Percentiles rank a stretch among this genome's conserved stretches.
phyloP scores from a whole-genome alignment of 768 basidiomycete genomes.

The Kwoniella sp. region DNA sequence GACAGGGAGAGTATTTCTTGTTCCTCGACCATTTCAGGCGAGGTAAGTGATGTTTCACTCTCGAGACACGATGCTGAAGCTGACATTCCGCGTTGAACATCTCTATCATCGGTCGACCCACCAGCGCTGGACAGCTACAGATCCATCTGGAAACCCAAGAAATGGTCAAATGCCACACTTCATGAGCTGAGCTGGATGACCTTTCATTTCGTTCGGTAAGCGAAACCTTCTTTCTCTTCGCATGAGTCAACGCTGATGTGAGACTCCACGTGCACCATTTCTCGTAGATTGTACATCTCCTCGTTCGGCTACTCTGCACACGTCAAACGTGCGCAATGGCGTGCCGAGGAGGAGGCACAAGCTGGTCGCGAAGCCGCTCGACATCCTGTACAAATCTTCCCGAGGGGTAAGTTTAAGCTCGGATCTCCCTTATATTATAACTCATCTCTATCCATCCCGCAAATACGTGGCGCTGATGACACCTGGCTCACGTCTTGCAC shows the following conservation, averaged over 20 bases:
- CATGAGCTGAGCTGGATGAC: slow-evolving; percentile 44
- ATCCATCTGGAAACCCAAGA: slow-evolving; percentile 34
- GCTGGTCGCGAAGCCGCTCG: slow-evolving; percentile 14
- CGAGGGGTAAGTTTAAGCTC: slow-evolving; percentile 42
- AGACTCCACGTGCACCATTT: too few species aligned
- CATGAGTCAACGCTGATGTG: neutral
- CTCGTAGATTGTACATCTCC: slow-evolving; percentile 34
- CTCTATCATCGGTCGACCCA: slow-evolving; percentile 25
- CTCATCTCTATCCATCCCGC: too few species aligned
- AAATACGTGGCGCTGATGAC: too few species aligned
- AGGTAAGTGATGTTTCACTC: too few species aligned
- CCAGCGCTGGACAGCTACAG: slow-evolving; percentile 34
- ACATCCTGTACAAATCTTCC: slow-evolving; percentile 40
- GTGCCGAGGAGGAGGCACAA: slow-evolving; percentile 34
- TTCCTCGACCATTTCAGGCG: slow-evolving; percentile 43
- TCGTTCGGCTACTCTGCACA: slow-evolving; percentile 49
- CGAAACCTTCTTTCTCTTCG: neutral
- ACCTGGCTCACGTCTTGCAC: neutral
- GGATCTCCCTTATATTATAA: neutral
- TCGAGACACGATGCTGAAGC: too few species aligned
- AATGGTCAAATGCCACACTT: slow-evolving; percentile 31
- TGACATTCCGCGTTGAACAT: too few species aligned
- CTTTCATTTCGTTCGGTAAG: slow-evolving; percentile 42
- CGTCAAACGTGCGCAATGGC: slow-evolving; percentile 38
- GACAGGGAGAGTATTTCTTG: slow-evolving; percentile 41